Evolutionary conservation across 140 eudicot species (phyloP).

Genomic region (Stevia rebaudiana): DNA sequence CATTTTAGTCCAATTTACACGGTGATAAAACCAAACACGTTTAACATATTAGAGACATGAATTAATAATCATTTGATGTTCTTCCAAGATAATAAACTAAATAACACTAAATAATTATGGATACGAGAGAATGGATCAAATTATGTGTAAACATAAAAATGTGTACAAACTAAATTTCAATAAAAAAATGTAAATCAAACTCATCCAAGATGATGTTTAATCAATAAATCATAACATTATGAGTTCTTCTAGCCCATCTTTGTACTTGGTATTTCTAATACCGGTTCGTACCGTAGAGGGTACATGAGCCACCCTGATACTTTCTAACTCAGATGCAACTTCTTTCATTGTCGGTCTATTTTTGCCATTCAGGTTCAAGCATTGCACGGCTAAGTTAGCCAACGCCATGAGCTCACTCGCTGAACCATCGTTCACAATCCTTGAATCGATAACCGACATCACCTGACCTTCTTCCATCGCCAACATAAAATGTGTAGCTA

Average conservation of each 20-base stretch:
- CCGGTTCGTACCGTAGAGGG: constrained; percentile 3
- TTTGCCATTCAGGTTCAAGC: constrained; percentile 38
- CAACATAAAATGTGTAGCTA: constrained; percentile 29
- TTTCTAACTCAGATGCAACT: constrained; percentile 31
- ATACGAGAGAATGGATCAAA: too few relatives aligned
- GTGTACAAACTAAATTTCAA: too few relatives aligned
- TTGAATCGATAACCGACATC: constrained; percentile 21
- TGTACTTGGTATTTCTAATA: background rate
- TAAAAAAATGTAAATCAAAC: too few relatives aligned
- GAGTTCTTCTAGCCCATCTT: constrained; percentile 10
- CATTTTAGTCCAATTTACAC: too few relatives aligned
- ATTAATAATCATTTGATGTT: too few relatives aligned
- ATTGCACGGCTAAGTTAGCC: constrained; percentile 25
- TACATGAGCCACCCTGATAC: constrained; percentile 7
- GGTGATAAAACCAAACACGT: too few relatives aligned
- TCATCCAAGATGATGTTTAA: too few relatives aligned
- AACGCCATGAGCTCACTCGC: constrained; percentile 21
- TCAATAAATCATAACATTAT: constrained; percentile 11
- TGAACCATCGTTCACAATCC: constrained; percentile 15
- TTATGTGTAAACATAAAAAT: too few relatives aligned
- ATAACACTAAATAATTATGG: too few relatives aligned
- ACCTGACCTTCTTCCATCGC: constrained; percentile 22
- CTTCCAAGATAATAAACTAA: too few relatives aligned
- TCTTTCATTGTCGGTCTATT: constrained; percentile 42
- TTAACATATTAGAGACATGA: too few relatives aligned